Evolutionary conservation across 345 rosid species (phyloP).

Genomic region (Eucalyptus coolabah): DNA sequence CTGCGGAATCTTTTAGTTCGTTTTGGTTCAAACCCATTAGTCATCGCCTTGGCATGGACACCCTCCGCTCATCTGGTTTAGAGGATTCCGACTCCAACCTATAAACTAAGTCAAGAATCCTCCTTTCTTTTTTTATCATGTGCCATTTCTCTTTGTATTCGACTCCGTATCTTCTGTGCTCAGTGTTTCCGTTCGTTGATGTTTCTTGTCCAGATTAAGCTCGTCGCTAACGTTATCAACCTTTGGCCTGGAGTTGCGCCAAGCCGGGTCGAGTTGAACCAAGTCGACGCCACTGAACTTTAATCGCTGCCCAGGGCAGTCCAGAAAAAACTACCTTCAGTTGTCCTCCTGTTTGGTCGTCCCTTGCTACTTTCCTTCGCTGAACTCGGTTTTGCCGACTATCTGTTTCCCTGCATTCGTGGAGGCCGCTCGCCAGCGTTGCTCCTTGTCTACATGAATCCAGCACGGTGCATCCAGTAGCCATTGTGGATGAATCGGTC

Average conservation of each 20-base stretch:
- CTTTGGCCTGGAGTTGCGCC: background rate
- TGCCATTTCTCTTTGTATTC: background rate
- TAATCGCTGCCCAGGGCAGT: background rate
- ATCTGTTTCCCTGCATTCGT: background rate
- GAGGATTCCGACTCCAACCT: background rate
- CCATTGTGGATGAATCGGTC: too few relatives aligned
- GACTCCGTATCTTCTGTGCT: rapidly evolving
- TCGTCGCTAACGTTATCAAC: background rate
- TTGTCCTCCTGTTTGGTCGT: background rate
- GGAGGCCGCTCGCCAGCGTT: background rate
- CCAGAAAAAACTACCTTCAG: background rate
- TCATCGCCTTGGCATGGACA: background rate
- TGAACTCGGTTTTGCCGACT: background rate
- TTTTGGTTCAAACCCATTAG: background rate
- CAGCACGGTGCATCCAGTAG: background rate
- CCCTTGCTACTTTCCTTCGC: background rate
- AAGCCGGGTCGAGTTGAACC: background rate
- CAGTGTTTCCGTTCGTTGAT: background rate
- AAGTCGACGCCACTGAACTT: too few relatives aligned
- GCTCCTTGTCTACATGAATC: background rate
- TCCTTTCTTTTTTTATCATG: rapidly evolving
- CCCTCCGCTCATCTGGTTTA: background rate
- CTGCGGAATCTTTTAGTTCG: background rate
- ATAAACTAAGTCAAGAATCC: background rate
- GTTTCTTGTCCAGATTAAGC: background rate